Percentiles rank a stretch among this genome's conserved stretches.
Conservation (phyloP, 1,284 basidiomycete species). For the Fistulinella staudtii region DNA sequence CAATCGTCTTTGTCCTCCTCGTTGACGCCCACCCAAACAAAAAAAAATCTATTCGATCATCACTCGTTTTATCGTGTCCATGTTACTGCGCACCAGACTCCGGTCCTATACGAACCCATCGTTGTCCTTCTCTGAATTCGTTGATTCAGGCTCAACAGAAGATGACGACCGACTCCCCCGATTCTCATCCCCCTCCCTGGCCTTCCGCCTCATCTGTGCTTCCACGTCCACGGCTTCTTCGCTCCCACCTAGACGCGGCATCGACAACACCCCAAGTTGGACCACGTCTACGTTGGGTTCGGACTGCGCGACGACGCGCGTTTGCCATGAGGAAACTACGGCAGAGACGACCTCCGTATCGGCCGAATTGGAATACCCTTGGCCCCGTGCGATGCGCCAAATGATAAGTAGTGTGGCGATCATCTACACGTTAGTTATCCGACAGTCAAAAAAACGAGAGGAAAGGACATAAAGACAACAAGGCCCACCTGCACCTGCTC, state of each 20-base stretch:
- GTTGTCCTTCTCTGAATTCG: background rate
- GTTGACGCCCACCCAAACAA: no score
- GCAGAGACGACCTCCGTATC: background rate
- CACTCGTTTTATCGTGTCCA: no score
- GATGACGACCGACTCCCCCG: no score
- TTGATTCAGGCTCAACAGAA: no score
- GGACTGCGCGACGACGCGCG: background rate
- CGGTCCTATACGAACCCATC: no score
- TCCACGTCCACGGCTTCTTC: background rate
- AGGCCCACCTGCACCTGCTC: conserved; percentile 12
- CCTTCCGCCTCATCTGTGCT: background rate
- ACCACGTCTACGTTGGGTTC: background rate
- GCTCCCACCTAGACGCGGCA: background rate
- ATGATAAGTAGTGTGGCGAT: conserved; percentile 16
- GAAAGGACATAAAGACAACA: background rate
- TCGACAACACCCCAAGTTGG: background rate
- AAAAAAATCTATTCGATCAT: no score
- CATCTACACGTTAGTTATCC: conserved; percentile 4
- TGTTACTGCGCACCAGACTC: no score
- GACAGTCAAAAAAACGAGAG: background rate
- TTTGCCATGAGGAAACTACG: background rate
- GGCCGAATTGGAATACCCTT: conserved; percentile 5
- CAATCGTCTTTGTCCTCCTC: no score
- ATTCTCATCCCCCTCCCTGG: no score
- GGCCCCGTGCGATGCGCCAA: conserved; percentile 13